These are phyloP conservation scores for Lipomyces yarrowii DNA, from an alignment of 1,139 yeast species.

Conservation along the genomic window DNA sequence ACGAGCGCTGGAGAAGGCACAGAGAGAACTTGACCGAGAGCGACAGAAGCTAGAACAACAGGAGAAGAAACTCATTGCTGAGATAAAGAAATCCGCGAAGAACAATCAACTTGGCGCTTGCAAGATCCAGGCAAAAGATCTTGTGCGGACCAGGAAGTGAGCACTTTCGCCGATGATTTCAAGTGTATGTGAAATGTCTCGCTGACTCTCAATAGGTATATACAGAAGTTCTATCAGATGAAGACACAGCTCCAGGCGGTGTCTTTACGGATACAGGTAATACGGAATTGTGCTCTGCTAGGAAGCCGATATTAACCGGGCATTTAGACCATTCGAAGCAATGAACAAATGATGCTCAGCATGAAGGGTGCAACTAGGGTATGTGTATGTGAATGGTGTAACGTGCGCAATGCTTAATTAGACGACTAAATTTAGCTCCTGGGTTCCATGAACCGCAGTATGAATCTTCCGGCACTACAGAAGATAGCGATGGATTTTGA, in stretches of 20 bases:
- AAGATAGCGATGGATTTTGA: slow-evolving; percentile 95
- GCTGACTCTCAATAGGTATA: slow-evolving; percentile 46
- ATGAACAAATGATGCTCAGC: slow-evolving; percentile 92
- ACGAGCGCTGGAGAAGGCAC: slow-evolving; percentile 90
- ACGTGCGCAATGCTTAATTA: background rate
- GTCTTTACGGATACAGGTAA: slow-evolving; percentile 72
- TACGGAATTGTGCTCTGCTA: slow-evolving; percentile 17
- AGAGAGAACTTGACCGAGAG: slow-evolving; percentile 88
- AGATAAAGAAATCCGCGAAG: slow-evolving; percentile 91
- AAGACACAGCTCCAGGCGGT: slow-evolving; percentile 95
- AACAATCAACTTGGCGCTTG: slow-evolving; percentile 87
- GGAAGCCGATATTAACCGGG: background rate
- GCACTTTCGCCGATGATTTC: background rate
- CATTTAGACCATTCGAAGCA: slow-evolving; percentile 69
- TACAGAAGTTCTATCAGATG: slow-evolving; percentile 90
- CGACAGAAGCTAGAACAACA: slow-evolving; percentile 82
- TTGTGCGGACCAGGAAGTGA: slow-evolving; percentile 71
- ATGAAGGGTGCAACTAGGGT: slow-evolving; percentile 89
- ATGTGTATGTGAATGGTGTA: slow-evolving; percentile 1
- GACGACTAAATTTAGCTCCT: slow-evolving; percentile 48
- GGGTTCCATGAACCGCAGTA: slow-evolving; percentile 81
- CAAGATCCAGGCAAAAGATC: slow-evolving; percentile 92
- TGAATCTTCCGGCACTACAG: slow-evolving; percentile 88
- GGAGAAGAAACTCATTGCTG: slow-evolving; percentile 82
- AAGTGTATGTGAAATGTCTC: background rate